Percentiles rank a stretch among this genome's conserved stretches.
Evolutionary conservation across 148 eudicot species (phyloP).

Genomic region (Chenopodium quinoa): DNA sequence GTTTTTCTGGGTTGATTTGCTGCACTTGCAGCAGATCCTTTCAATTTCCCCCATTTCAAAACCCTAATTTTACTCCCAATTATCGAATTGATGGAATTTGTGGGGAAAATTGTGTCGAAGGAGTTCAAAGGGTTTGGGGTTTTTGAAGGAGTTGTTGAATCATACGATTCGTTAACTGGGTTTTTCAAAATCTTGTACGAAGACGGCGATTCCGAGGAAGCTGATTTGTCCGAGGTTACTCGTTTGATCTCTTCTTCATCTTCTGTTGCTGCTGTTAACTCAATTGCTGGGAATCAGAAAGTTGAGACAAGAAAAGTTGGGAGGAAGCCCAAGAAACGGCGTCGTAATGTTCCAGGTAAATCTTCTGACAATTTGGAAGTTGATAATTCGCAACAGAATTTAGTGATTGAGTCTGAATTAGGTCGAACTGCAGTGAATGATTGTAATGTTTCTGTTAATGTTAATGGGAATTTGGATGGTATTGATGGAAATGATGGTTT

Average conservation of each 20-base stretch:
- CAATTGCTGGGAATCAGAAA: conserved; percentile 20
- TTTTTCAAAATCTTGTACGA: conserved; percentile 52
- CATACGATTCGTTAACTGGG: conserved; percentile 52
- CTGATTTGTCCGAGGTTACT: conserved; percentile 35
- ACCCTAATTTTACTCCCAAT: conserved; percentile 24
- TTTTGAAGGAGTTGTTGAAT: conserved; percentile 47
- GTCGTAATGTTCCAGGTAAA: conserved; percentile 45
- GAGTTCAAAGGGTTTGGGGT: conserved; percentile 53
- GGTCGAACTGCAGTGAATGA: conserved; percentile 18
- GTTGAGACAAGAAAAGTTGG: conserved; percentile 21
- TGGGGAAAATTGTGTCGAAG: conserved; percentile 63
- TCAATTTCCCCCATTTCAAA: background rate
- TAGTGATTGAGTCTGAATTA: conserved; percentile 14
- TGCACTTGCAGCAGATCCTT: background rate
- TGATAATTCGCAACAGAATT: conserved; percentile 24
- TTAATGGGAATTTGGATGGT: conserved; percentile 12
- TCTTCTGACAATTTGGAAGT: conserved; percentile 23
- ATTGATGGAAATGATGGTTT: conserved; percentile 31
- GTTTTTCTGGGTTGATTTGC: background rate
- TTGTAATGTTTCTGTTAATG: conserved; percentile 6
- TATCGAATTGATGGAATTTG: conserved; percentile 50
- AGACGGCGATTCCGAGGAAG: conserved; percentile 63
- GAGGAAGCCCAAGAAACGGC: conserved; percentile 46
- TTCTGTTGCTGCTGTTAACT: background rate
- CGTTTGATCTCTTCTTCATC: conserved; percentile 22